Conservation (phyloP, 805 yeast species). For the Spathaspora sp. region DNA sequence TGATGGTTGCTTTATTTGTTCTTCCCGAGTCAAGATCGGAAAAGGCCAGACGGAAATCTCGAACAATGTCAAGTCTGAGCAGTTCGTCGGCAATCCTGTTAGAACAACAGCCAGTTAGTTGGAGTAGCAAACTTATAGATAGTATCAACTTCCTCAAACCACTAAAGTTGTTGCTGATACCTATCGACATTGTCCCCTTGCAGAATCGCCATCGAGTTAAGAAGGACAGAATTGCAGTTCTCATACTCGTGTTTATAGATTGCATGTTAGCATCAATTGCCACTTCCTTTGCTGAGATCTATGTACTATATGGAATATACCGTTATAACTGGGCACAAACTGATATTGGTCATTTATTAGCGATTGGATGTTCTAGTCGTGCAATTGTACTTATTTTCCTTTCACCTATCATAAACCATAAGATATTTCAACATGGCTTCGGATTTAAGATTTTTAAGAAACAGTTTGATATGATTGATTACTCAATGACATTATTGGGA, state of each 20-base stretch:
- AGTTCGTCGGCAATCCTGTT: slow-evolving; percentile 12
- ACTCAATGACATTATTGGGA: slow-evolving; percentile 31
- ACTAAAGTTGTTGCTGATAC: slow-evolving; percentile 51
- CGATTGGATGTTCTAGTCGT: slow-evolving; percentile 46
- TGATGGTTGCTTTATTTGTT: slow-evolving; percentile 24
- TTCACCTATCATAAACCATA: slow-evolving; percentile 46
- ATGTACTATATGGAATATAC: slow-evolving; percentile 52
- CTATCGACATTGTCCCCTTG: slow-evolving; percentile 29
- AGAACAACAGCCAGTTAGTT: background rate
- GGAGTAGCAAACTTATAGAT: slow-evolving; percentile 1
- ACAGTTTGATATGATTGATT: slow-evolving; percentile 54
- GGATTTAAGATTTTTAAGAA: slow-evolving; percentile 29
- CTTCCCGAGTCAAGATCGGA: slow-evolving; percentile 65
- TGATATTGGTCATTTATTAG: slow-evolving; percentile 53
- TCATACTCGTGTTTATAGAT: slow-evolving; percentile 48
- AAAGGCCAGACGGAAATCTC: slow-evolving; percentile 50
- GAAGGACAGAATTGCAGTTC: slow-evolving; percentile 33
- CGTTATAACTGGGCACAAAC: slow-evolving; percentile 51
- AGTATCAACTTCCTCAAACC: slow-evolving; percentile 38
- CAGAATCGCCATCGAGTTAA: slow-evolving; percentile 13
- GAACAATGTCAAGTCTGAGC: slow-evolving; percentile 30
- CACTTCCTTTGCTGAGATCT: slow-evolving; percentile 36
- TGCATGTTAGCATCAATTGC: slow-evolving; percentile 26
- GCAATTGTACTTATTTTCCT: slow-evolving; percentile 47
- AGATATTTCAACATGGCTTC: slow-evolving; percentile 27